Conservation (phyloP, 2,329 filamentous ascomycete genomes). For the Cordyceps tenuipes region DNA sequence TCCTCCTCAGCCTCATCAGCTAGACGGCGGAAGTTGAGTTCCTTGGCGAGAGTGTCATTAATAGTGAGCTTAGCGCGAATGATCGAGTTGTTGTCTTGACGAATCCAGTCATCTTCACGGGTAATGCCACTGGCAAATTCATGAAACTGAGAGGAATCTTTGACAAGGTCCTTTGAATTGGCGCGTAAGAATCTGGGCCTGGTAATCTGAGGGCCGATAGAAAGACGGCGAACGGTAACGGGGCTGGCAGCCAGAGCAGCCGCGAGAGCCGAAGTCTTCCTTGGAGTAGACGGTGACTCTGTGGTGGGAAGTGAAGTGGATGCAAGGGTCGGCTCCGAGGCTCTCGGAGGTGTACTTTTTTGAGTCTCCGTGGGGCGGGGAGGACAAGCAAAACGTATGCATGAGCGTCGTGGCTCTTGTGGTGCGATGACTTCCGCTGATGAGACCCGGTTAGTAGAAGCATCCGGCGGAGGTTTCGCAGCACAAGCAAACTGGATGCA, state of each 20-base stretch:
- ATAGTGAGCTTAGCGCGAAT: slow-evolving; percentile 70
- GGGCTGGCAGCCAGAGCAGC: slow-evolving; percentile 19
- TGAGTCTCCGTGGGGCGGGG: slow-evolving; percentile 39
- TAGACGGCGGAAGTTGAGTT: slow-evolving; percentile 77
- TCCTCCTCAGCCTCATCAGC: slow-evolving; percentile 90
- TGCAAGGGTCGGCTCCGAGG: not conserved
- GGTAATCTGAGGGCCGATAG: slow-evolving; percentile 18
- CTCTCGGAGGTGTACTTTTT: slow-evolving; percentile 28
- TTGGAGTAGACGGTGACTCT: slow-evolving; percentile 21
- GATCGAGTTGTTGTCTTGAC: slow-evolving; percentile 51
- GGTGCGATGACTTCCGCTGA: slow-evolving; percentile 26
- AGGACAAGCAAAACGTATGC: slow-evolving; percentile 72
- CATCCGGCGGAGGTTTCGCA: slow-evolving; percentile 42
- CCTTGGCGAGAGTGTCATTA: slow-evolving; percentile 80
- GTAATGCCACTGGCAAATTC: slow-evolving; percentile 81
- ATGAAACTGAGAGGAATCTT: slow-evolving; percentile 63
- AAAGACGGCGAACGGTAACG: slow-evolving; percentile 12
- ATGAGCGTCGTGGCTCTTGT: slow-evolving; percentile 44
- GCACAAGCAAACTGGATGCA: slow-evolving; percentile 90
- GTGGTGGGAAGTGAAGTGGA: not conserved
- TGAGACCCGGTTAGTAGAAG: slow-evolving; percentile 22
- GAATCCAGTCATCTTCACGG: slow-evolving; percentile 86
- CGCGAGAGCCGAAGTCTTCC: slow-evolving; percentile 19
- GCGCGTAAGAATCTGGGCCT: slow-evolving; percentile 43
- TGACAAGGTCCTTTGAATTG: slow-evolving; percentile 40